These are phyloP conservation scores for Cylindrotheca fusiformis DNA, from an alignment of 108 stramenopile species.

Conservation along the genomic window DNA sequence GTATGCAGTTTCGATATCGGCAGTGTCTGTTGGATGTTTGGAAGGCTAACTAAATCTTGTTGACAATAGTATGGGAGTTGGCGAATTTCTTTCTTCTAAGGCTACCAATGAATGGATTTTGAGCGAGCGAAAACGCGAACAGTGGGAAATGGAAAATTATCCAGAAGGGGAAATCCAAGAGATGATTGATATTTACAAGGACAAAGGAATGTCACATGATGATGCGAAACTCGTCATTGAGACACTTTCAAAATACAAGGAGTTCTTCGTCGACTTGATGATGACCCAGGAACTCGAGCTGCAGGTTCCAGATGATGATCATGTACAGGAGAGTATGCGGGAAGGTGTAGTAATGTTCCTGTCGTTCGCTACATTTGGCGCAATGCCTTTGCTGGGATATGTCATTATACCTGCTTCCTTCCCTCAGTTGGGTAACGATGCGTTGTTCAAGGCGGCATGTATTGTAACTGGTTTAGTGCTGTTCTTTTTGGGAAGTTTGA, in stretches of 20 bases:
- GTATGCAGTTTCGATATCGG: conserved; percentile 19
- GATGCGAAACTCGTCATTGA: conserved; percentile 86
- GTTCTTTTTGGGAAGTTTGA: conserved; percentile 85
- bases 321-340: conserved; percentile 78
- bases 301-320: conserved; percentile 90
- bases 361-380: conserved; percentile 86
- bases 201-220: conserved; percentile 68
- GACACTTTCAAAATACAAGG: conserved; percentile 93
- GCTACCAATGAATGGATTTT: conserved; percentile 95
- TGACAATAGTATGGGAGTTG: conserved; percentile 89
- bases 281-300: conserved; percentile 95
- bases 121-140: conserved; percentile 85
- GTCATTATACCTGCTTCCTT: conserved; percentile 67
- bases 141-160: conserved; percentile 95
- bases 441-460: conserved; percentile 78
- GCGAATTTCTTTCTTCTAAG: conserved; percentile 95
- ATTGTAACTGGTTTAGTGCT: conserved; percentile 77
- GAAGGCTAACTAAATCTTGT: no score
- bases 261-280: conserved; percentile 98
- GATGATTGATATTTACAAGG: conserved; percentile 90
- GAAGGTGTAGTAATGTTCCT: conserved; percentile 94
- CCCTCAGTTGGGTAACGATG: conserved; percentile 47
- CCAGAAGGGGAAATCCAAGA: conserved; percentile 93
- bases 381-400: conserved; percentile 89
- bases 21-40: no score